Evolutionary conservation across 75 land plant genomes (phyloP), one percentile per base, ranked within the genome.

Genomic region (Selaginella tamariscina): DNA sequence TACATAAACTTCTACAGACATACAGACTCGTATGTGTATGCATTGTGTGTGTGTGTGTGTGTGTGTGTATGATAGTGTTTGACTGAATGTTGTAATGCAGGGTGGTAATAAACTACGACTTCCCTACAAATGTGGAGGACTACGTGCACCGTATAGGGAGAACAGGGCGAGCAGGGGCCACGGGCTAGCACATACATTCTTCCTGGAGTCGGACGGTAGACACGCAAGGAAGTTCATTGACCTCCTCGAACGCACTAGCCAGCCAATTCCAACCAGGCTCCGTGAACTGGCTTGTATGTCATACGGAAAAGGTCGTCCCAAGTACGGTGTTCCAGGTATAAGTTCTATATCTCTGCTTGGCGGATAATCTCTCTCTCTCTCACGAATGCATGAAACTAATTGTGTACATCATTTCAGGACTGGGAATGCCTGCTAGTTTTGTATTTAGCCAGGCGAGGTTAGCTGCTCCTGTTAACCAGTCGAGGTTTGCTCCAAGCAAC

Each of bases 131-230:
- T 2, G 75, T 95, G 33, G 92, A 95, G 70, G 99, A 95, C 67
- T 95, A 95, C 73, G 92, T 95, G 28, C 99, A 95, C 67, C 83
- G 99, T 1, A 95, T 95, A 68, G 99, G 99, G 30, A 74, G 99
- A 65, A 95, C 99, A 64, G 99, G 99, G 24, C 76, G 99, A 60
- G 99, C 99, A 70, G 99, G 99, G 31, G 99, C 97, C 29, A 91
- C 97, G n/a, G 99, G 99, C 54, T 91, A 15, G 74, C 99, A 1
- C 79, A 85, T 56, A 91, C 97, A 0, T 95, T 95, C 56, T 82
- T 95, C 54, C 74, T 85, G 28, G 97, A 95, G 27, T 91, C 90
- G 65, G 97, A 95, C 33, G 83, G 84, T 65, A 95, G 90, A 65
- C 76, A 84, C 78, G 91, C 89, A 0, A 71, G 80, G 66, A 96